Conservation (phyloP, 805 yeast species). For the Isabelozyma rhagii region DNA sequence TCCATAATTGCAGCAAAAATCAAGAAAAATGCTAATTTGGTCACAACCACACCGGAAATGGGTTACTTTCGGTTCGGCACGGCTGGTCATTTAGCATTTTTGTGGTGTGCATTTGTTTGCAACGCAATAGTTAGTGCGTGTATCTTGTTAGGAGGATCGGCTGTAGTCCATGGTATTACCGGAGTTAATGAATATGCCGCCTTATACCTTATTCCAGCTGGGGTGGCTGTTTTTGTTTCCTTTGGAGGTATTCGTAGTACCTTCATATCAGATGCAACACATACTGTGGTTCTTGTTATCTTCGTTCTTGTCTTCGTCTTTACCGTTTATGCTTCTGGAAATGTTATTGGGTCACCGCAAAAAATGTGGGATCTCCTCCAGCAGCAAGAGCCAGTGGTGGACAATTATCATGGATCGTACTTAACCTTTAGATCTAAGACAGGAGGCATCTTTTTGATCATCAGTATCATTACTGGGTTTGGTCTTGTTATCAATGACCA, state of each 20-base stretch:
- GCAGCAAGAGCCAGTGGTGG: constrained; percentile 67
- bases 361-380: constrained; percentile 75
- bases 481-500: constrained; percentile 26
- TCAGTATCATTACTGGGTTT: constrained; percentile 18
- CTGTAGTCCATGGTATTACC: constrained; percentile 74
- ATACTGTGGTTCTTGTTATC: constrained; percentile 59
- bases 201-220: constrained; percentile 77
- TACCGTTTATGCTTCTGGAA: constrained; percentile 69
- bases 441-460: constrained; percentile 53
- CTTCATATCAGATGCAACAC: constrained; percentile 43
- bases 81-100: no score
- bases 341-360: constrained; percentile 75
- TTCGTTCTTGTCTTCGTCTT: constrained; percentile 81
- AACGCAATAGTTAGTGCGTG: no score
- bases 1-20: constrained; percentile 30
- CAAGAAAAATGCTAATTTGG: constrained; percentile 29
- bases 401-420: constrained; percentile 83
- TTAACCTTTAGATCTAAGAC: constrained; percentile 81
- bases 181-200: constrained; percentile 80
- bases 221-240: constrained; percentile 50
- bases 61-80: no score
- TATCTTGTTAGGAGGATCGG: constrained; percentile 53
- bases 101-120: no score
- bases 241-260: constrained; percentile 48
- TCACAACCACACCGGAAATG: constrained; percentile 29